A percentile compares a stretch with the other conserved stretches of the same genome.
Conservation (phyloP, 306 rosid genomes). For the Rosa persica region DNA sequence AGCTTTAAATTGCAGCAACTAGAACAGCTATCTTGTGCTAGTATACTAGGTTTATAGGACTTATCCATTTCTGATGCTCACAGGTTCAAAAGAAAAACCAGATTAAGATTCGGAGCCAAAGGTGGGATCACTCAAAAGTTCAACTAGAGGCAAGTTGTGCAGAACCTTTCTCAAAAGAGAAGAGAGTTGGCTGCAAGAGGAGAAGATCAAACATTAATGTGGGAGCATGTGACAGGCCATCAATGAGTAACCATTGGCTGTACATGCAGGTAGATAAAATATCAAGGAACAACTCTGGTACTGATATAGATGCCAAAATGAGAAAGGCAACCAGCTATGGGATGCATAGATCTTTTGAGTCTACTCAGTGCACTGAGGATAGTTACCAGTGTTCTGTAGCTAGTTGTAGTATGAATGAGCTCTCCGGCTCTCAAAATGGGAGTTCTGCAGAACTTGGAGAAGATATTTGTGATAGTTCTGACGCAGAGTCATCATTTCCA, state of each 20-base stretch:
- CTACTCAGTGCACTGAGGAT: conserved; percentile 6
- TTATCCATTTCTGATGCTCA: neutral
- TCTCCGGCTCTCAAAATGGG: neutral
- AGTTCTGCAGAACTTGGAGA: neutral
- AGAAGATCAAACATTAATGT: neutral
- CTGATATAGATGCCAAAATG: neutral
- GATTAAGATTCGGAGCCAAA: neutral
- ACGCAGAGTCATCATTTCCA: conserved; percentile 26
- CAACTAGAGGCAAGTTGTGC: conserved; percentile 5
- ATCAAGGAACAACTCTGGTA: conserved; percentile 3
- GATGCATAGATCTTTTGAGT: conserved; percentile 2
- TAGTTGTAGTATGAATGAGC: conserved; percentile 28
- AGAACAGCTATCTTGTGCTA: neutral
- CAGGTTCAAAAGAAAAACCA: conserved; percentile 5
- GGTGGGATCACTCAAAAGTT: neutral
- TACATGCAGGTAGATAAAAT: neutral
- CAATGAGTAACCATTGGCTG: neutral
- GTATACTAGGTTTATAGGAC: neutral
- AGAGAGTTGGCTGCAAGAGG: neutral
- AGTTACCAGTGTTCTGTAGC: conserved; percentile 31
- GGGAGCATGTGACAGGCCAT: neutral
- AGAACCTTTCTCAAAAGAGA: conserved; percentile 1
- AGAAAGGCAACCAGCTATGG: neutral
- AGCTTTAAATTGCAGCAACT: neutral
- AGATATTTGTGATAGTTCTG: conserved; percentile 2